Evolutionary conservation across 169 alveolate genomes (phyloP).

Genomic region (Plasmodium blacklocki): DNA sequence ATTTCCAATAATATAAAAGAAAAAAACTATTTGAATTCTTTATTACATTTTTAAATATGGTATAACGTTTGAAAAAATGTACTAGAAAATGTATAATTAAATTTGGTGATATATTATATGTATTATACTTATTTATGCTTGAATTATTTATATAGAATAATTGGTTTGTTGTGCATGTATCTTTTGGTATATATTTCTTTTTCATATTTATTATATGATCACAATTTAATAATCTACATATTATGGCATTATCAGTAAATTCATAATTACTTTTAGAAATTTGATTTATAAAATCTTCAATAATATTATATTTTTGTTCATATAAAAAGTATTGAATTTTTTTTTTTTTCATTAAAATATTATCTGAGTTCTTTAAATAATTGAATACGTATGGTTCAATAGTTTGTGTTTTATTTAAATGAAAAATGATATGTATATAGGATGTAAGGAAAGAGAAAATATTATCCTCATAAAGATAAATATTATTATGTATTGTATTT

Average conservation of each 20-base stretch:
- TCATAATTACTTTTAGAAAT: not conserved
- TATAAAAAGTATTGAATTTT: not conserved
- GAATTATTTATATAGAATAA: too few species aligned
- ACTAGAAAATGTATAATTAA: not conserved
- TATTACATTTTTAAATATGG: conserved; percentile 15
- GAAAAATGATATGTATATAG: conserved; percentile 7
- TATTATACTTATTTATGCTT: too few species aligned
- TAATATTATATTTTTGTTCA: not conserved
- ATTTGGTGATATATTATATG: conserved; percentile 7
- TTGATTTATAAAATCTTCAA: not conserved
- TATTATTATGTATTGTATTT: too few species aligned
- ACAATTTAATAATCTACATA: conserved; percentile 10
- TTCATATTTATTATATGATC: not conserved
- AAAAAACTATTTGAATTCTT: conserved; percentile 12
- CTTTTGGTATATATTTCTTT: not conserved
- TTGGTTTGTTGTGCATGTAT: not conserved
- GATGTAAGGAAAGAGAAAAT: not conserved
- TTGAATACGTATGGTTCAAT: not conserved
- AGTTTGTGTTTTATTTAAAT: not conserved
- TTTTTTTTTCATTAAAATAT: not conserved
- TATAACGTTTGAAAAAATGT: conserved; percentile 11
- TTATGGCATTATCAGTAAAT: not conserved
- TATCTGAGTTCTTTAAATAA: not conserved
- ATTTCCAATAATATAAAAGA: conserved; percentile 44
- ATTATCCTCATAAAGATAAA: not conserved